These are phyloP conservation scores for Teratosphaeria destructans DNA, from an alignment of 2,329 filamentous ascomycete genomes.

Conservation along the genomic window DNA sequence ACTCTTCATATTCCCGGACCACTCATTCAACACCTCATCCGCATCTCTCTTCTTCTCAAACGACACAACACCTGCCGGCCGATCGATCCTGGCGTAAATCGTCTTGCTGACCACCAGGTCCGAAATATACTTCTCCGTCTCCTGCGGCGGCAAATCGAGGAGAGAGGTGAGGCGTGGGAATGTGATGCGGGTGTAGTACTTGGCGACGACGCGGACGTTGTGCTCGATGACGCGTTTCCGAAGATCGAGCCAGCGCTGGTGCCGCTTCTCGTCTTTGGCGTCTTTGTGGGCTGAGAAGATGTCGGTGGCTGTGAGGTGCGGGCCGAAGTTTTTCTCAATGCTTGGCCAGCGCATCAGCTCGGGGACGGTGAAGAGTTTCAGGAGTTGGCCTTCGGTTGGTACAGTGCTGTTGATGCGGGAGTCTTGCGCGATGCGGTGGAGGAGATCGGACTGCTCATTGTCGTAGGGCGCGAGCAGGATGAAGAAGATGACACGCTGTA, in stretches of 20 bases:
- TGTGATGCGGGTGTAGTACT: constrained; percentile 96
- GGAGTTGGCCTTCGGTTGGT: constrained; percentile 67
- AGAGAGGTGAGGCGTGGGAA: constrained; percentile 84
- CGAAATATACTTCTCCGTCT: constrained; percentile 98
- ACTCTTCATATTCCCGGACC: constrained; percentile 97
- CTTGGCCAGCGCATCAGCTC: constrained; percentile 98
- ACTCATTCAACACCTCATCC: constrained; percentile 94
- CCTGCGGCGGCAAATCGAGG: constrained; percentile 82
- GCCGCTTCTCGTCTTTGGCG: constrained; percentile 33
- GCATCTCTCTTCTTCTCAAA: constrained; percentile 92
- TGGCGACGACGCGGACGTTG: constrained; percentile 93
- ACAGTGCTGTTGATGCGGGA: constrained; percentile 48
- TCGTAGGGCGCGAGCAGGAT: constrained; percentile 93
- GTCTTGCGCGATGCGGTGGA: constrained; percentile 85
- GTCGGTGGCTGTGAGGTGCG: constrained; percentile 78
- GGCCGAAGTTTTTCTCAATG: constrained; percentile 78
- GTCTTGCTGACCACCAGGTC: constrained; percentile 96
- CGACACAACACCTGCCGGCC: constrained; percentile 80
- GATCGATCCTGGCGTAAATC: constrained; percentile 93
- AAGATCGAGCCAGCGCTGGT: constrained; percentile 83
- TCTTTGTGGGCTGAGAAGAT: constrained; percentile 63
- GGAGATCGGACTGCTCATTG: constrained; percentile 95
- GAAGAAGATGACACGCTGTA: constrained; percentile 95
- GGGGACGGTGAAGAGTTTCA: constrained; percentile 89
- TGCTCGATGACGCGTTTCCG: constrained; percentile 98